Evolutionary conservation across 1,284 basidiomycete genomes (phyloP).

Genomic region (Trametes hirsuta): DNA sequence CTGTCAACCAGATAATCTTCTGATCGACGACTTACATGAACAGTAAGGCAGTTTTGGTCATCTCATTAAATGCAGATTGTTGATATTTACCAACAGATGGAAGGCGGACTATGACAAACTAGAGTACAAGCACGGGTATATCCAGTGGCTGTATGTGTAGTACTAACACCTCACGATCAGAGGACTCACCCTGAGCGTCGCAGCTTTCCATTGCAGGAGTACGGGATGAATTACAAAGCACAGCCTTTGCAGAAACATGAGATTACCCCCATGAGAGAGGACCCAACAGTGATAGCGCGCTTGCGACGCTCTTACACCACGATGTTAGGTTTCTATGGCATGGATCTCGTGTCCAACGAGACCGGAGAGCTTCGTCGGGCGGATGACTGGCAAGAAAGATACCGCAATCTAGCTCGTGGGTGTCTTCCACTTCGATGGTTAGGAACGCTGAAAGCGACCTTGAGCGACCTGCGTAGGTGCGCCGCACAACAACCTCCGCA

Average conservation of each 20-base stretch:
- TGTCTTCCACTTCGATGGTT: constrained; percentile 20
- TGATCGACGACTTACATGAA: constrained; percentile 66
- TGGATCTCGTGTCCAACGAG: constrained; percentile 58
- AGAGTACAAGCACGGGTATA: constrained; percentile 72
- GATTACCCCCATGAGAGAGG: constrained; percentile 58
- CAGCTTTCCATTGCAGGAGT: constrained; percentile 71
- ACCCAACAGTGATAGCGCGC: constrained; percentile 52
- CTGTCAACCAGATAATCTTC: constrained; percentile 63
- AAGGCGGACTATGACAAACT: constrained; percentile 61
- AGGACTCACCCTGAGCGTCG: not conserved
- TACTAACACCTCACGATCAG: not conserved
- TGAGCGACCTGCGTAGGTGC: constrained; percentile 43
- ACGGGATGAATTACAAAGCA: constrained; percentile 70
- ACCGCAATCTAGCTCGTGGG: constrained; percentile 69
- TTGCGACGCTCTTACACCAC: constrained; percentile 64
- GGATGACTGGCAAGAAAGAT: constrained; percentile 52
- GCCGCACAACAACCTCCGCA: constrained; percentile 76
- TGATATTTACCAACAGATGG: constrained; percentile 48
- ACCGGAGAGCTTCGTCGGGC: constrained; percentile 56
- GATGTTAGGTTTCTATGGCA: constrained; percentile 79
- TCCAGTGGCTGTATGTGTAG: constrained; percentile 70
- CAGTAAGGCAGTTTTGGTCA: constrained; percentile 40
- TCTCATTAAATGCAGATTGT: not conserved
- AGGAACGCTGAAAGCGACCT: not conserved
- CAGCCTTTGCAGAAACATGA: constrained; percentile 71